phyloP scores from a whole-genome alignment of 257 asterid species.

The Solanum pinnatisectum region DNA sequence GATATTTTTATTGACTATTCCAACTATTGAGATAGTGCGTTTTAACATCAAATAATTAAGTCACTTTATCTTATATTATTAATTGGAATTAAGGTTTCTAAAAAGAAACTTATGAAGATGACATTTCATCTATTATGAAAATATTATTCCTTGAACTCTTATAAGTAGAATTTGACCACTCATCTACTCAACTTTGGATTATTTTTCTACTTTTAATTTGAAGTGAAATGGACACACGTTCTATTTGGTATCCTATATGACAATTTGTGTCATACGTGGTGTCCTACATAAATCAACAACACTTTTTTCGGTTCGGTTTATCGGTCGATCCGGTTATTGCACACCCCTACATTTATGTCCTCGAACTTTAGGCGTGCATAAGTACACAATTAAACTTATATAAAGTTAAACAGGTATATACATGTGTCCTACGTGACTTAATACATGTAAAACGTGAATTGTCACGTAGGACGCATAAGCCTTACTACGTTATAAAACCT shows the following conservation, averaged over 20 bases:
- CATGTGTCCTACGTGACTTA: too few relatives aligned
- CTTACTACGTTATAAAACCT: too few relatives aligned
- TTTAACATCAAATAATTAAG: not conserved
- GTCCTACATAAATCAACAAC: too few relatives aligned
- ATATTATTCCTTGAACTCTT: not conserved
- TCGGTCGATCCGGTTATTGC: too few relatives aligned
- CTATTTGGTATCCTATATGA: too few relatives aligned
- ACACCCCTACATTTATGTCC: too few relatives aligned
- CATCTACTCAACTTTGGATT: not conserved
- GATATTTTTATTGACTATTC: not conserved
- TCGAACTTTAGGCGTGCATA: not conserved
- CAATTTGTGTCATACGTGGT: too few relatives aligned
- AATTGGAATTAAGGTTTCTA: not conserved
- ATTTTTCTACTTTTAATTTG: not conserved
- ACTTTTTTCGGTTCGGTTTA: too few relatives aligned
- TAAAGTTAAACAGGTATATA: too few relatives aligned
- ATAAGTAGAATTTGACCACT: not conserved
- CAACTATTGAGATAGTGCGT: not conserved
- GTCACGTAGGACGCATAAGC: not conserved
- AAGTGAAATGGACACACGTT: not conserved
- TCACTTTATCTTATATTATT: not conserved
- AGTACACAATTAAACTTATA: too few relatives aligned
- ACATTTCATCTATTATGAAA: not conserved
- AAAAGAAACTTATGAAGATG: not conserved
- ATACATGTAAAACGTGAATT: too few relatives aligned